Percentiles rank a stretch among this genome's conserved stretches.
Evolutionary conservation across 179 eudicot species (phyloP).

Genomic region (Silene coronaria): DNA sequence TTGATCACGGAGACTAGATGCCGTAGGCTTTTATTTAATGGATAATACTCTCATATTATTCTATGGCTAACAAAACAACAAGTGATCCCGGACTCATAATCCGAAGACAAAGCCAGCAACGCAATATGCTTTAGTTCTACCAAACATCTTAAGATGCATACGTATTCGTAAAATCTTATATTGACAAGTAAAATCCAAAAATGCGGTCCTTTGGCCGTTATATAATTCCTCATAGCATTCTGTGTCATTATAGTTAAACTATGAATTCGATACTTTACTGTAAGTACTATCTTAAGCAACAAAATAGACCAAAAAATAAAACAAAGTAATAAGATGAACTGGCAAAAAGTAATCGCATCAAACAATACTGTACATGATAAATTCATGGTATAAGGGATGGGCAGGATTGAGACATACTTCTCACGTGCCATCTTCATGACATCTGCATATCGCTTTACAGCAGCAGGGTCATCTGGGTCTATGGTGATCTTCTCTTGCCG

Average conservation of each 20-base stretch:
- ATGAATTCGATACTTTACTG: background rate
- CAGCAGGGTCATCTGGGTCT: slow-evolving; percentile 85
- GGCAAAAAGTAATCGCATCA: background rate
- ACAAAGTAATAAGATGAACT: background rate
- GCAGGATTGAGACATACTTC: slow-evolving; percentile 44
- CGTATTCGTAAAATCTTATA: background rate
- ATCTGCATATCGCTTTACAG: slow-evolving; percentile 74
- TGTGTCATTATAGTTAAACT: background rate
- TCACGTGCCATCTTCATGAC: slow-evolving; percentile 87
- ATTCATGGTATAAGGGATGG: background rate
- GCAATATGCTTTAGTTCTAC: background rate
- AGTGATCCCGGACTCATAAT: background rate
- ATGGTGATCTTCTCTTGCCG: slow-evolving; percentile 87
- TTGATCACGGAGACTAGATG: background rate
- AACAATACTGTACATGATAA: background rate
- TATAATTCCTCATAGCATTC: background rate
- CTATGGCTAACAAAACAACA: background rate
- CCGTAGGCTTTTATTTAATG: background rate
- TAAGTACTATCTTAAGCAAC: background rate
- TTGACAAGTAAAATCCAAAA: background rate
- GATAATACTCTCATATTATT: background rate
- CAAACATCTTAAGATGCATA: background rate
- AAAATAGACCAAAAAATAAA: background rate
- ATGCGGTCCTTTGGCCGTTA: background rate
- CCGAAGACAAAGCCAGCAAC: background rate